Evolutionary conservation across 371 early-diverging fungal genomes (phyloP).

Genomic region (Cokeromyces recurvatus): DNA sequence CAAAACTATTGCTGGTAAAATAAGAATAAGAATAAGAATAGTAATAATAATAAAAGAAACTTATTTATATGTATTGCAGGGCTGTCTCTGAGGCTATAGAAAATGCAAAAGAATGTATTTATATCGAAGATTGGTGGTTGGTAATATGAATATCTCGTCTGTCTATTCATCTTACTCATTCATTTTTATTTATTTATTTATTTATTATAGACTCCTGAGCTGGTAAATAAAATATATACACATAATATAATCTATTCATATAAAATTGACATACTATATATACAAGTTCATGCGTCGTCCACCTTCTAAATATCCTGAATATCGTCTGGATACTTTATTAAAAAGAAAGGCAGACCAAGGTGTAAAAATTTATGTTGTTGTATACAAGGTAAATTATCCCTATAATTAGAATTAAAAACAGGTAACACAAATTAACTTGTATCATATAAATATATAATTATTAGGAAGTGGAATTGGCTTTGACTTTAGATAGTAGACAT

Average conservation of each 20-base stretch:
- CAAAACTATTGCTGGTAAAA: conserved; percentile 71
- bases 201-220: conserved; percentile 36
- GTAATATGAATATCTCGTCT: conserved; percentile 24
- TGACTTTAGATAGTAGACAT: conserved; percentile 77
- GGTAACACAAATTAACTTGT: neutral
- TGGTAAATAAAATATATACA: conserved; percentile 23
- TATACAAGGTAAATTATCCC: conserved; percentile 66
- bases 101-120: conserved; percentile 71
- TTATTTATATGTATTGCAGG: conserved; percentile 10
- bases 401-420: neutral
- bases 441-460: neutral
- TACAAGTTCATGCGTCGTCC: conserved; percentile 77
- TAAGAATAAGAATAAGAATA: too few relatives aligned
- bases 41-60: too few relatives aligned
- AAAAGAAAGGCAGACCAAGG: conserved; percentile 86
- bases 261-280: neutral
- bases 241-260: neutral
- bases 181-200: too few relatives aligned
- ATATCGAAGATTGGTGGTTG: conserved; percentile 94
- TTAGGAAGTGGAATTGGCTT: conserved; percentile 76
- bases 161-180: neutral
- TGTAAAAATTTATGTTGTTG: conserved; percentile 82
- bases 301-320: conserved; percentile 65
- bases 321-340: conserved; percentile 79
- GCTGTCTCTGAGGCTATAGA: conserved; percentile 77